Evolutionary conservation across 108 stramenopile species (phyloP), one percentile per base, ranked within the genome.

Genomic region (Skeletonema costatum): DNA sequence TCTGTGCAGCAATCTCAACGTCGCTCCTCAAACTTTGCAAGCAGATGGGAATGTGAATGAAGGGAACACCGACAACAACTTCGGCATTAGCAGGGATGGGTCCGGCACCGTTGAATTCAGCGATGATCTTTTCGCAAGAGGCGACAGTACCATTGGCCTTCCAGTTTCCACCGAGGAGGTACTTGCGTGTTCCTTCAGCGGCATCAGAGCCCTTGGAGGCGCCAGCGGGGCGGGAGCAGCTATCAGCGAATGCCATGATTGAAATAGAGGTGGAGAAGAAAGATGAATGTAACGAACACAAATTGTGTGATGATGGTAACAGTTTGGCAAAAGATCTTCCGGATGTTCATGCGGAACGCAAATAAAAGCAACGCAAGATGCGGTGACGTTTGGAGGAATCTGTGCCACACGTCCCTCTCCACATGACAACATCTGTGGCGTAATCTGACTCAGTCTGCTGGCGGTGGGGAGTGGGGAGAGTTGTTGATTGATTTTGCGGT

Each of bases 141-240:
- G 84, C 93, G 62, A 88, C 71, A 53, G 91, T 95, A 69, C 92
- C 94, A 77, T 25, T 95, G 88, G 89, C 92, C 64, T 97, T 97
- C 97, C 97, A 98, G 89, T 97, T 98, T 65, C 97, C 97, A 17
- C 94, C 97, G 66, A 98, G 90, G 76, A 96, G 88, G 81, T 94
- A 96, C 38, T 74, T 79, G 69, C 95, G 91, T 39, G 75, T 72
- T 48, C 88, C 86, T 68, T 85, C 85, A 65, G 74, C 39, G 74
- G 75, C 74, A 12, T 73, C 70, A 29, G 74, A 51, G 41, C 77
- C 86, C 17, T 38, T 80, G 60, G 87, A 75, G 58, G 84, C 70
- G 39, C 87, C 87, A 41, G 66, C 60, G 70, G 89, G 89, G 41
- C 89, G 85, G 63, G 42, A 36, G 68, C 76, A 77, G 11, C 42